Evolutionary conservation across 768 basidiomycete genomes (phyloP).

Genomic region (Sporobolomyces phaffii): DNA sequence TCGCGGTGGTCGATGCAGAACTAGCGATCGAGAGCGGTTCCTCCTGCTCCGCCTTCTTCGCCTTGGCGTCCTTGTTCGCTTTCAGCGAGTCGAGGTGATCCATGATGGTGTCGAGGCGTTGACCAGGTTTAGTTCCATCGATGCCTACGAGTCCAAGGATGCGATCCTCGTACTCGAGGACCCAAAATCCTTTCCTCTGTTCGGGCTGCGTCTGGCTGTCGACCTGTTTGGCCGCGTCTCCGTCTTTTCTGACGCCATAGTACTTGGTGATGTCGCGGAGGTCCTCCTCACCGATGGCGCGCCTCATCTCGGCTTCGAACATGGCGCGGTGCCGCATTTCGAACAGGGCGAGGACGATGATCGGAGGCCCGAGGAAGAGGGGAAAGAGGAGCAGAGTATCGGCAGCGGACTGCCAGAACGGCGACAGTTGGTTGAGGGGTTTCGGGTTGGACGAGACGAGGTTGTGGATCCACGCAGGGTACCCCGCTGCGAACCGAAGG

Average conservation of each 20-base stretch:
- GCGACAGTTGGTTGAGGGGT: not conserved
- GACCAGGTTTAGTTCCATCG: conserved; percentile 27
- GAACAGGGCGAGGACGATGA: conserved; percentile 30
- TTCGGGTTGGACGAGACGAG: not conserved
- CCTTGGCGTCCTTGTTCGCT: not conserved
- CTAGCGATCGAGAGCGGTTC: no score
- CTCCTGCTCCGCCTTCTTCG: not conserved
- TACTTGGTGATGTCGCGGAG: conserved; percentile 25
- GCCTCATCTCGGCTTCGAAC: conserved; percentile 34
- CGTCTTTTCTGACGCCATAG: conserved; percentile 9
- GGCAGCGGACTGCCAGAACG: conserved; percentile 4
- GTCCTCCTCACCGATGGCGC: conserved; percentile 36
- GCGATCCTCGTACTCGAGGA: conserved; percentile 34
- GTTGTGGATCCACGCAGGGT: conserved; percentile 25
- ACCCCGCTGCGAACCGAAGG: conserved; percentile 9
- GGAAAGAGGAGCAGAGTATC: conserved; percentile 24
- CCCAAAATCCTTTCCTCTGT: conserved; percentile 34
- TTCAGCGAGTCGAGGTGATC: not conserved
- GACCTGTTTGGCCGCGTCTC: not conserved
- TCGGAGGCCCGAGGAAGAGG: conserved; percentile 19
- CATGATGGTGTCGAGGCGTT: conserved; percentile 26
- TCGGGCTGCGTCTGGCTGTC: not conserved
- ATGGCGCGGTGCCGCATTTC: conserved; percentile 28
- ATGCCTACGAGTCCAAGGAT: conserved; percentile 29
- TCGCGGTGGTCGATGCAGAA: conserved; percentile 11